Conservation (phyloP, 1,284 basidiomycete species). For the Cryptococcus sp. region DNA sequence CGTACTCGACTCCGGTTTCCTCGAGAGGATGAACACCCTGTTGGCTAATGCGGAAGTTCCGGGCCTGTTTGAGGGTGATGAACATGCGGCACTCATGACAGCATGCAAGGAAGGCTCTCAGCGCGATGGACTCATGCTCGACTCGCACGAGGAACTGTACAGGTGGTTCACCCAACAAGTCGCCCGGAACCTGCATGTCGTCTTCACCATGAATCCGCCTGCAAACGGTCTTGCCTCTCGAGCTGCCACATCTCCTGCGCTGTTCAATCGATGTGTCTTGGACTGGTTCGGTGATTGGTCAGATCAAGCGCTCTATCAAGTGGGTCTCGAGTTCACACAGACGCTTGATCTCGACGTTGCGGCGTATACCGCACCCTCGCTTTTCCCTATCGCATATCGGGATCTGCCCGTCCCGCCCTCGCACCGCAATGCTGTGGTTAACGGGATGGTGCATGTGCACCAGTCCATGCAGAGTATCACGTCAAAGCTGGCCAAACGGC, state of each 20-base stretch:
- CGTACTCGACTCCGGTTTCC: slow-evolving; percentile 95
- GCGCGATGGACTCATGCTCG: slow-evolving; percentile 94
- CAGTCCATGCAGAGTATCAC: slow-evolving; percentile 88
- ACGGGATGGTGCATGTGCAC: slow-evolving; percentile 92
- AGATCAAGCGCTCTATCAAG: slow-evolving; percentile 94
- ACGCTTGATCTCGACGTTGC: slow-evolving; percentile 85
- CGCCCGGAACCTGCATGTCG: slow-evolving; percentile 92
- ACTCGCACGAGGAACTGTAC: slow-evolving; percentile 95
- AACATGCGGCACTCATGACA: slow-evolving; percentile 94
- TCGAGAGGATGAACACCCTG: slow-evolving; percentile 98
- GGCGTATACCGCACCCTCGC: slow-evolving; percentile 70
- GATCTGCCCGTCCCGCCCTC: slow-evolving; percentile 74
- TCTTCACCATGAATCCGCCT: slow-evolving; percentile 99
- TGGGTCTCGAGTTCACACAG: slow-evolving; percentile 91
- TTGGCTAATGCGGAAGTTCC: slow-evolving; percentile 99
- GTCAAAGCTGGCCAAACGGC: slow-evolving; percentile 80
- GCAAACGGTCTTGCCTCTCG: slow-evolving; percentile 91
- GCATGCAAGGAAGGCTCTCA: slow-evolving; percentile 99
- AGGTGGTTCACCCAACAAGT: slow-evolving; percentile 97
- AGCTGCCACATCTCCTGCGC: slow-evolving; percentile 93
- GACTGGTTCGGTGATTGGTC: slow-evolving; percentile 99
- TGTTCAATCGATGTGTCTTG: slow-evolving; percentile 97
- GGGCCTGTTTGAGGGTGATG: slow-evolving; percentile 97
- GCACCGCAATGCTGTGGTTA: slow-evolving; percentile 79
- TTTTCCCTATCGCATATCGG: slow-evolving; percentile 87